Base-by-base conservation (phyloP, 495 filamentous ascomycete genomes). In the Penicillium egyptiacum region DNA sequence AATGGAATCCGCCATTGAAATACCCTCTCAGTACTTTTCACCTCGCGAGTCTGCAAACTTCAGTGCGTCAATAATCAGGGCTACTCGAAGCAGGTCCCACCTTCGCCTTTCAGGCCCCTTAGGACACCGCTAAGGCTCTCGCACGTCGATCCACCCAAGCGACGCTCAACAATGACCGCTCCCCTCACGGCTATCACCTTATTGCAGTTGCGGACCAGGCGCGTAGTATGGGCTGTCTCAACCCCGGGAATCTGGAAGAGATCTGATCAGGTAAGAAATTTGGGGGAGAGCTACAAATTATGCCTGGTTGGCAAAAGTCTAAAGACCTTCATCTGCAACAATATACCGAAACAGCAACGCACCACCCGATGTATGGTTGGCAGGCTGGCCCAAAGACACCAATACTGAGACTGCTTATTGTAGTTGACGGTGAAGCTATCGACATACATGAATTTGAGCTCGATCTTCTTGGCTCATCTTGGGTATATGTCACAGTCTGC, bases 321-420 rank as follows among this genome's bases (percentile, higher is more conserved):
- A 80, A 79, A 54, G 73, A 80, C 7, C 64, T 75, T 7, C 75
- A 79, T 60, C 78, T 79, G 57, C 70, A 75, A 53, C 76, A 78
- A 49, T 72, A 80, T 56, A 73, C 73, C 26, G 70, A 68, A 50
- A 75, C 75, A 23, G 77, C 77, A 17, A 70, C 59, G 8, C 68
- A 78, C 54, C 77, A 80, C 49, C 73, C 76, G 6, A 58, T 75
- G 5, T 80, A 75, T 55, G 77, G 77, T 39, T 80, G 77, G 77
- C 75, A 76, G 66, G 77, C 77, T 12, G 77, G 77, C 10, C 72
- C 74, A 1, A n/a, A n/a, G n/a, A n/a, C n/a, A n/a, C n/a, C n/a
- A n/a, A n/a, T n/a, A n/a, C n/a, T n/a, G n/a, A n/a, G n/a, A n/a
- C n/a, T n/a, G n/a, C n/a, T n/a, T n/a, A n/a, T n/a, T n/a, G n/a